phyloP scores from a whole-genome alignment of 164 flowering plant genomes.

The Aristolochia fimbriata region DNA sequence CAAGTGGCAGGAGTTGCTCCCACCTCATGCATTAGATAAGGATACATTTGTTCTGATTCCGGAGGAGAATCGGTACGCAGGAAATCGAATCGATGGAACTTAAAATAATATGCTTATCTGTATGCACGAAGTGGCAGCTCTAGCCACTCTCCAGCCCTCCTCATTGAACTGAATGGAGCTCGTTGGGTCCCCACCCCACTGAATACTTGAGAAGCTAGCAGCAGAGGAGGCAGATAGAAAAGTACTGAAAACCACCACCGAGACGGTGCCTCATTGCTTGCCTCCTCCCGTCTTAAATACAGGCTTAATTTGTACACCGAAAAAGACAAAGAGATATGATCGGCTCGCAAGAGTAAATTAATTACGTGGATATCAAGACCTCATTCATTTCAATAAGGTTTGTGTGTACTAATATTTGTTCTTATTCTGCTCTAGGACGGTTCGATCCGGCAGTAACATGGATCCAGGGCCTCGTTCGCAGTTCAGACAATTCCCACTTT shows the following conservation, averaged over 20 bases:
- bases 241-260: neutral
- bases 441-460: neutral
- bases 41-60: slow-evolving; percentile 13
- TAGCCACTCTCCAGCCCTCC: slow-evolving; percentile 26
- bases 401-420: neutral
- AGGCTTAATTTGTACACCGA: neutral
- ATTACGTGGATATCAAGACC: neutral
- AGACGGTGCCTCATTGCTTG: neutral
- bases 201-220: too few species aligned
- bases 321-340: neutral
- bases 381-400: neutral
- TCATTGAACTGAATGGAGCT: slow-evolving; percentile 50
- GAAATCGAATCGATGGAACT: neutral
- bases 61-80: neutral
- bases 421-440: neutral
- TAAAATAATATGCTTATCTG: slow-evolving; percentile 23
- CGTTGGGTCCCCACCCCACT: slow-evolving; percentile 11
- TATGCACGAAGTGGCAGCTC: slow-evolving; percentile 54
- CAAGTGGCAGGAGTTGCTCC: slow-evolving; percentile 49
- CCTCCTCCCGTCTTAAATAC: neutral
- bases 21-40: slow-evolving; percentile 42
- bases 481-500: neutral
- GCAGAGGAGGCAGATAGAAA: too few species aligned
- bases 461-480: neutral
- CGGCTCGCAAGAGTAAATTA: neutral